Conservation (phyloP, 805 yeast genomes). For the Candida argentea region DNA sequence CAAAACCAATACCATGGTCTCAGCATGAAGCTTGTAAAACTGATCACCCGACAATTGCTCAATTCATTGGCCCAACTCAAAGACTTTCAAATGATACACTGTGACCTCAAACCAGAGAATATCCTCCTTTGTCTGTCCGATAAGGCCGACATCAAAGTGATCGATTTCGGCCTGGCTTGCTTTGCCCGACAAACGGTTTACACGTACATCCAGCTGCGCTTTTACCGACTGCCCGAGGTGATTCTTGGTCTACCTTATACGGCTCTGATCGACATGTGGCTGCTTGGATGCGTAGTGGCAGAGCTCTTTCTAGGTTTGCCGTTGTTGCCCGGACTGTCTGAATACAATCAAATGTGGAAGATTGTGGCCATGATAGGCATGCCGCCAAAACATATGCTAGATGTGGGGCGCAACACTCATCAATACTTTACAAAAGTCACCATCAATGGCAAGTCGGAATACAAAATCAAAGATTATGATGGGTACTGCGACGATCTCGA, state of each 20-base stretch:
- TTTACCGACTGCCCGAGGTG: conserved; percentile 92
- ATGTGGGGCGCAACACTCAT: conserved; percentile 78
- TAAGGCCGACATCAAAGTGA: conserved; percentile 78
- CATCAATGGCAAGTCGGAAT: conserved; percentile 18
- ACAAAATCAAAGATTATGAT: conserved; percentile 23
- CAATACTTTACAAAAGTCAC: conserved; percentile 48
- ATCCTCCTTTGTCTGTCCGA: conserved; percentile 72
- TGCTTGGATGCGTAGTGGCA: conserved; percentile 85
- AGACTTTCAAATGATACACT: conserved; percentile 78
- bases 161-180: conserved; percentile 95
- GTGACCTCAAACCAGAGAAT: conserved; percentile 96
- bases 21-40: conserved; percentile 65
- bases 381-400: conserved; percentile 96
- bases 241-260: conserved; percentile 87
- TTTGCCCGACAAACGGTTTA: conserved; percentile 83
- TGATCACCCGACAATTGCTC: conserved; percentile 69
- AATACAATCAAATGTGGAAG: conserved; percentile 79
- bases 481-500: conserved; percentile 24
- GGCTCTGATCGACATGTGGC: conserved; percentile 95
- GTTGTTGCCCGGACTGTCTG: conserved; percentile 89
- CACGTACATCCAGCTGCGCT: conserved; percentile 86
- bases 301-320: conserved; percentile 90
- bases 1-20: conserved; percentile 93
- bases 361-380: conserved; percentile 72
- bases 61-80: conserved; percentile 76